Evolutionary conservation across 1,284 basidiomycete genomes (phyloP).

Genomic region (Ceratobasidium sp.): DNA sequence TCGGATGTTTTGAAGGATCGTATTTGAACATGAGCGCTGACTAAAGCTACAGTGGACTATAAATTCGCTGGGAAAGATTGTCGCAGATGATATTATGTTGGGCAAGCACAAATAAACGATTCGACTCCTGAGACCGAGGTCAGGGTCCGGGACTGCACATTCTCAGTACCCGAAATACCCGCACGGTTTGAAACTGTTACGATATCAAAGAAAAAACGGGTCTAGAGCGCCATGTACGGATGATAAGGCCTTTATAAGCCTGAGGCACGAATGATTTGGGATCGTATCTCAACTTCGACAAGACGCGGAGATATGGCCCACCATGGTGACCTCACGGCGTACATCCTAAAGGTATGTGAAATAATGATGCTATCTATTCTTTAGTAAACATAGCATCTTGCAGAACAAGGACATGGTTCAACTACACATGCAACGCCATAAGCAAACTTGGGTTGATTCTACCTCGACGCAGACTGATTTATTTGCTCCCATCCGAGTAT

Average conservation of each 20-base stretch:
- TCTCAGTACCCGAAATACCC: background rate
- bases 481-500: background rate
- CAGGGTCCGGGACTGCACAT: background rate
- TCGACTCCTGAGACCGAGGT: background rate
- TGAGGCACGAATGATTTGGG: background rate
- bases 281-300: background rate
- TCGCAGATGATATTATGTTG: no score
- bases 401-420: background rate
- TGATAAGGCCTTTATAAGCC: no score
- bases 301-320: background rate
- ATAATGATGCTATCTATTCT: background rate
- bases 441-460: background rate
- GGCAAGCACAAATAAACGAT: no score
- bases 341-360: background rate
- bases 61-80: no score
- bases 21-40: no score
- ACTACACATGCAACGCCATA: background rate
- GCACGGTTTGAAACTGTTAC: background rate
- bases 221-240: no score
- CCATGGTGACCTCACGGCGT: background rate
- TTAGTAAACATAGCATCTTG: background rate
- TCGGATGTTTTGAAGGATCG: no score
- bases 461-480: background rate
- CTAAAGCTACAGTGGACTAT: no score
- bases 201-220: no score